Conservation (phyloP, 257 asterid genomes). For the Fraxinus quadrangulata region DNA sequence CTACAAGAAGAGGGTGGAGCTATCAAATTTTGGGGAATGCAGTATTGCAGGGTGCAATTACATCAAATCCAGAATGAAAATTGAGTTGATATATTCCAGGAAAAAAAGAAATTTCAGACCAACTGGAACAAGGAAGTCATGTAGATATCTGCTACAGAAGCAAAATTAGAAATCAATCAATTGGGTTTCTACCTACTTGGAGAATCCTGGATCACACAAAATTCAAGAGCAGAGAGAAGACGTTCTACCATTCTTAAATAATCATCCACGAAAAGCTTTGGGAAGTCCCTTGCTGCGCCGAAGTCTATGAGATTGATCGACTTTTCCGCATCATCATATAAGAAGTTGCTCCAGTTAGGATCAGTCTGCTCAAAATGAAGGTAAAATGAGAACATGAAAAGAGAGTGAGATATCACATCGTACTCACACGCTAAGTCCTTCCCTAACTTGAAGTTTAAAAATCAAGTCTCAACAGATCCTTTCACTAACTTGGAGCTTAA, state of each 20-base stretch:
- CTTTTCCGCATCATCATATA: constrained; percentile 59
- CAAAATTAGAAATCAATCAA: background rate
- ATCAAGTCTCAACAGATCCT: background rate
- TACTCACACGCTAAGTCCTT: background rate
- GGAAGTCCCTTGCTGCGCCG: constrained; percentile 93
- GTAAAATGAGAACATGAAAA: constrained; percentile 20
- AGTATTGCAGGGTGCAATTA: constrained; percentile 1
- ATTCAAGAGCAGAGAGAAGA: constrained; percentile 12
- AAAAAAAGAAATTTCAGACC: background rate
- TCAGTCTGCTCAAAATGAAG: constrained; percentile 77
- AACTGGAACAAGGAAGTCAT: background rate
- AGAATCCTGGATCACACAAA: constrained; percentile 11
- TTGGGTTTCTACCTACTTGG: background rate
- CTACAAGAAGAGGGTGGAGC: background rate
- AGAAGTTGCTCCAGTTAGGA: constrained; percentile 98
- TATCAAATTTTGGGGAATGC: constrained; percentile 4
- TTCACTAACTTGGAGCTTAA: background rate
- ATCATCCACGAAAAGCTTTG: constrained; percentile 79
- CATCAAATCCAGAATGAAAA: background rate
- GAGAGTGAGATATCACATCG: background rate
- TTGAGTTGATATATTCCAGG: background rate
- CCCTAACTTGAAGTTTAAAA: background rate
- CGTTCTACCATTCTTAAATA: constrained; percentile 79
- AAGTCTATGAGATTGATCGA: constrained; percentile 89
- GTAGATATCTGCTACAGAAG: background rate